A percentile compares a stretch with the other conserved stretches of the same genome.
Conservation (phyloP, 2,329 filamentous ascomycete genomes). For the Dactylellina leptospora region DNA sequence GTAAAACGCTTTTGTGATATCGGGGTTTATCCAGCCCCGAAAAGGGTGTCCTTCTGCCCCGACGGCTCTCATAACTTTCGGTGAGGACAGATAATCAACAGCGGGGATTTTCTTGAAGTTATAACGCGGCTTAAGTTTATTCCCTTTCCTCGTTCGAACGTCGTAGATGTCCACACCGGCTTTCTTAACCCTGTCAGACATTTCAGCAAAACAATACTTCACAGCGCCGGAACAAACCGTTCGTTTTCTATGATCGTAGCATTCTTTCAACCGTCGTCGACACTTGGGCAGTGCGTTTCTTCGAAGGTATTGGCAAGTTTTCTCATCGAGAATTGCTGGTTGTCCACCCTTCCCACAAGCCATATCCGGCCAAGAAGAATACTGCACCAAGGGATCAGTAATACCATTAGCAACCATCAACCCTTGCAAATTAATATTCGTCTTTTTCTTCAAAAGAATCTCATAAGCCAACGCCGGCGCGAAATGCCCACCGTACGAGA, state of each 20-base stretch:
- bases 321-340: neutral
- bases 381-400: neutral
- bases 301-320: neutral
- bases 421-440: neutral
- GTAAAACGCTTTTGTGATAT: neutral
- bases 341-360: neutral
- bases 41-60: slow-evolving; percentile 1
- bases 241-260: neutral
- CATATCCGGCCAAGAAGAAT: neutral
- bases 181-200: neutral
- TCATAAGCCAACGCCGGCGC: neutral
- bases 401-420: neutral
- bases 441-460: neutral
- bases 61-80: neutral
- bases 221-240: neutral
- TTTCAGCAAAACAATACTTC: neutral
- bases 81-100: neutral
- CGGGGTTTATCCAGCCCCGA: neutral
- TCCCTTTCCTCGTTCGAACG: neutral
- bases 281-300: neutral
- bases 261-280: neutral
- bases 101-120: neutral
- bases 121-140: neutral
- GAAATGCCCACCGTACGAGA: slow-evolving; percentile 3
- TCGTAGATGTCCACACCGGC: neutral